These are phyloP conservation scores for Monosporozyma unispora DNA, from an alignment of 805 yeast species.

Conservation along the genomic window DNA sequence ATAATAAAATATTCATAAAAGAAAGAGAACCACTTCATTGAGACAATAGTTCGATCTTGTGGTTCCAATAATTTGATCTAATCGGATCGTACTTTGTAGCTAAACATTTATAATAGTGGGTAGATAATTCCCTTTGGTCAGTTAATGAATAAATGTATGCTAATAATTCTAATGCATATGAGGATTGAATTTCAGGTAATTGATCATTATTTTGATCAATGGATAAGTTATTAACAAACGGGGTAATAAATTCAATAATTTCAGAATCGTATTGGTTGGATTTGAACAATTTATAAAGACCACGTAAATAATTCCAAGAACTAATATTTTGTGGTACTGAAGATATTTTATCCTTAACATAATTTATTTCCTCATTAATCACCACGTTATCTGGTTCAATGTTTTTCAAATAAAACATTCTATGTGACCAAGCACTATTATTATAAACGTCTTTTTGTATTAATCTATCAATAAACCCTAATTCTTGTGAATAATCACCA, in stretches of 20 bases:
- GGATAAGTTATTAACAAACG: conserved; percentile 31
- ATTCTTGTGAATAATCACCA: conserved; percentile 41
- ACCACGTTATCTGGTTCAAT: conserved; percentile 10
- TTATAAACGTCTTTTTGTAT: conserved; percentile 64
- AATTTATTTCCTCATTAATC: conserved; percentile 43
- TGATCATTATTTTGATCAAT: conserved; percentile 3
- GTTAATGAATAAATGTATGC: conserved; percentile 40
- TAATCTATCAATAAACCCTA: conserved; percentile 39
- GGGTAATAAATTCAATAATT: conserved; percentile 38
- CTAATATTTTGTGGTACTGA: conserved; percentile 74
- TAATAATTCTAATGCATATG: conserved; percentile 56
- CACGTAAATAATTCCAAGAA: conserved; percentile 75
- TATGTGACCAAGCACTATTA: conserved; percentile 89
- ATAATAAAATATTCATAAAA: background rate
- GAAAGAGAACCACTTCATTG: background rate
- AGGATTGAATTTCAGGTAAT: conserved; percentile 34
- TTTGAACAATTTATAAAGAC: conserved; percentile 36
- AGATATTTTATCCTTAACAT: conserved; percentile 39
- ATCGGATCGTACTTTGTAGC: conserved; percentile 51
- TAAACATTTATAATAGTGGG: conserved; percentile 42
- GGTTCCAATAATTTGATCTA: conserved; percentile 54
- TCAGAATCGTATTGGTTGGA: conserved; percentile 26
- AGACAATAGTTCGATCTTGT: conserved; percentile 26
- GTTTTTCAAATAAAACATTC: conserved; percentile 48
- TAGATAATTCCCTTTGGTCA: conserved; percentile 30